phyloP scores from a whole-genome alignment of 177 flowering plant genomes.

The Vitis hybrid region DNA sequence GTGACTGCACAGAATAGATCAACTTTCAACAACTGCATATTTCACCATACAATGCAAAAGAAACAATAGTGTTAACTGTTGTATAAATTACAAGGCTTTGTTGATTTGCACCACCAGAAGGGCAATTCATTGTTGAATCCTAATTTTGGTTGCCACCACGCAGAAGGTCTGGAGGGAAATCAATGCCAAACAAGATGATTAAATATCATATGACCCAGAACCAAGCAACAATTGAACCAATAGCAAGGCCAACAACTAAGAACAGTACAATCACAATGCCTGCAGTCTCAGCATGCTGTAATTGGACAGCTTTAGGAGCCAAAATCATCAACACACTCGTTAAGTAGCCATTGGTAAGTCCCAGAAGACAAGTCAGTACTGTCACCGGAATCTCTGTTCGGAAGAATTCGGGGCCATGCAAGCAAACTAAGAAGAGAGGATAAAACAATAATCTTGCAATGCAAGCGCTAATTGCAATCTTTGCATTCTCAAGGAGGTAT shows the following conservation, averaged over 20 bases:
- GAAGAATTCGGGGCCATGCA: slow-evolving; percentile 85
- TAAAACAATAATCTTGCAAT: slow-evolving; percentile 66
- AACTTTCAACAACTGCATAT: too few relatives aligned
- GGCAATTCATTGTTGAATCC: too few relatives aligned
- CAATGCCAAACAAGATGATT: background rate
- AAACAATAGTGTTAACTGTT: too few relatives aligned
- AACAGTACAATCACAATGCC: slow-evolving; percentile 81
- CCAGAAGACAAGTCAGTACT: slow-evolving; percentile 77
- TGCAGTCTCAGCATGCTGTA: slow-evolving; percentile 83
- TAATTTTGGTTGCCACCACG: too few relatives aligned
- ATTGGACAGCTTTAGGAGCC: slow-evolving; percentile 71
- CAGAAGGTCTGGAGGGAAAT: too few relatives aligned
- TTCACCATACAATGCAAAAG: too few relatives aligned
- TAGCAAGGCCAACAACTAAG: slow-evolving; percentile 71
- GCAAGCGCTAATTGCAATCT: slow-evolving; percentile 64
- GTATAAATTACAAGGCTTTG: too few relatives aligned
- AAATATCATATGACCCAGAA: slow-evolving; percentile 75
- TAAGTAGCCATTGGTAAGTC: slow-evolving; percentile 85
- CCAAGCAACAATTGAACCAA: slow-evolving; percentile 85
- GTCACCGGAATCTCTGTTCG: slow-evolving; percentile 89
- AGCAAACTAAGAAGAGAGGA: slow-evolving; percentile 78
- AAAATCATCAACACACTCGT: slow-evolving; percentile 81
- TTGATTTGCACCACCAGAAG: too few relatives aligned
- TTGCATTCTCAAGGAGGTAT: slow-evolving; percentile 58
- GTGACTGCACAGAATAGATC: too few relatives aligned